These are phyloP conservation scores for Claviceps humidiphila DNA, from an alignment of 2,329 filamentous ascomycete genomes.

Conservation along the genomic window DNA sequence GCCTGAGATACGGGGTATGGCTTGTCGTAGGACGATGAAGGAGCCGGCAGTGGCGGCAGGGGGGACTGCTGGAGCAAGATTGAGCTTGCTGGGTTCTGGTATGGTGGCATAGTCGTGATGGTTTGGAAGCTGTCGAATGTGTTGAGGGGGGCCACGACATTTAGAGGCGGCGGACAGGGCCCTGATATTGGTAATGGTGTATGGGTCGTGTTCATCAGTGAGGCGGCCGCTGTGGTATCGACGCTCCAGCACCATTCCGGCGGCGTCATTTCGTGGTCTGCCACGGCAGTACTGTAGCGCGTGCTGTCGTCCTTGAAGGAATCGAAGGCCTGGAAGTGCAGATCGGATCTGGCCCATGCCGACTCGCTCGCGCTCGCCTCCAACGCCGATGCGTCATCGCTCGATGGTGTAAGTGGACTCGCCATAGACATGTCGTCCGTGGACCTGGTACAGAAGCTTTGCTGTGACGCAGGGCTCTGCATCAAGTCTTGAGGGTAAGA, in stretches of 20 bases:
- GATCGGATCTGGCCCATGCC: neutral
- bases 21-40: neutral
- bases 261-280: neutral
- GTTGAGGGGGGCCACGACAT: too few relatives aligned
- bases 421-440: neutral
- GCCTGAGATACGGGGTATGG: neutral
- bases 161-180: too few relatives aligned
- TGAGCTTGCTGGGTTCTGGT: neutral
- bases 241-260: slow-evolving; percentile 1
- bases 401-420: neutral
- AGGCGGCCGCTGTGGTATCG: neutral
- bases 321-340: neutral
- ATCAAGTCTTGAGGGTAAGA: neutral
- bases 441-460: neutral
- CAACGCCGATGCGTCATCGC: neutral
- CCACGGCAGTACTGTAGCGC: neutral
- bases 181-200: too few relatives aligned
- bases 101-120: neutral
- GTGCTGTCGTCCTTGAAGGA: neutral
- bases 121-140: neutral
- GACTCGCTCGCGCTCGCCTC: neutral
- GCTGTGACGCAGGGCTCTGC: neutral
- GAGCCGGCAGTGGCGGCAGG: neutral
- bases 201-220: neutral
- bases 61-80: neutral